phyloP scores from a whole-genome alignment of 2,329 filamentous ascomycete genomes.

The Aspergillus caelatus region DNA sequence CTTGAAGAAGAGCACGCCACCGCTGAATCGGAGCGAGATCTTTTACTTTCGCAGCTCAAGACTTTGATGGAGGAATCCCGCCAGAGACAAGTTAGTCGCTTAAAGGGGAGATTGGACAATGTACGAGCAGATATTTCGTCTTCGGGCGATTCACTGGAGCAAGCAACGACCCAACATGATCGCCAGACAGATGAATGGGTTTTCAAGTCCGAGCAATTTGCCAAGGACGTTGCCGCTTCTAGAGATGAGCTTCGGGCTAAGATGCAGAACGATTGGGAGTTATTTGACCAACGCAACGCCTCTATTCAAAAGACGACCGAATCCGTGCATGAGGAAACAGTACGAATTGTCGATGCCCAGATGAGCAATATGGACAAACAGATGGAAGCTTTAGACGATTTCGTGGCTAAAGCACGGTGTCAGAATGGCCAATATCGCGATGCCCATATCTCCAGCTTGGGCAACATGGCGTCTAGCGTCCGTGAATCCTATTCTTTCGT shows the following conservation, averaged over 20 bases:
- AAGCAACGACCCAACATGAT: slow-evolving; percentile 67
- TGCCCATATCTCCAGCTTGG: slow-evolving; percentile 68
- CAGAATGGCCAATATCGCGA: slow-evolving; percentile 80
- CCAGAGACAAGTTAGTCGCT: slow-evolving; percentile 70
- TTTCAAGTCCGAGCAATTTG: slow-evolving; percentile 66
- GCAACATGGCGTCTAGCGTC: slow-evolving; percentile 67
- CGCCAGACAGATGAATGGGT: slow-evolving; percentile 76
- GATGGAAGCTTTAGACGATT: slow-evolving; percentile 87
- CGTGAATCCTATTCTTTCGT: slow-evolving; percentile 74
- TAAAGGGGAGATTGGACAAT: slow-evolving; percentile 64
- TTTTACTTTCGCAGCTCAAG: slow-evolving; percentile 75
- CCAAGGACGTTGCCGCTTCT: slow-evolving; percentile 72
- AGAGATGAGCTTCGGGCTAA: slow-evolving; percentile 77
- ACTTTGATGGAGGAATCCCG: slow-evolving; percentile 74
- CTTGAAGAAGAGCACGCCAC: slow-evolving; percentile 76
- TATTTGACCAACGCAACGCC: slow-evolving; percentile 76
- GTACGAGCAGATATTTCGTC: slow-evolving; percentile 68
- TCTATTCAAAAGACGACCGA: slow-evolving; percentile 81
- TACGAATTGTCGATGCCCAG: slow-evolving; percentile 86
- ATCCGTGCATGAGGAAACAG: slow-evolving; percentile 86
- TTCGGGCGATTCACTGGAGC: slow-evolving; percentile 67
- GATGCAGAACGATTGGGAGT: slow-evolving; percentile 84
- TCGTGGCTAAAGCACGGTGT: slow-evolving; percentile 77
- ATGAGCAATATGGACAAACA: slow-evolving; percentile 84
- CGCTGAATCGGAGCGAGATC: slow-evolving; percentile 72